Evolutionary conservation across 805 yeast genomes (phyloP).

Genomic region (Cyberlindnera mississippiensis): DNA sequence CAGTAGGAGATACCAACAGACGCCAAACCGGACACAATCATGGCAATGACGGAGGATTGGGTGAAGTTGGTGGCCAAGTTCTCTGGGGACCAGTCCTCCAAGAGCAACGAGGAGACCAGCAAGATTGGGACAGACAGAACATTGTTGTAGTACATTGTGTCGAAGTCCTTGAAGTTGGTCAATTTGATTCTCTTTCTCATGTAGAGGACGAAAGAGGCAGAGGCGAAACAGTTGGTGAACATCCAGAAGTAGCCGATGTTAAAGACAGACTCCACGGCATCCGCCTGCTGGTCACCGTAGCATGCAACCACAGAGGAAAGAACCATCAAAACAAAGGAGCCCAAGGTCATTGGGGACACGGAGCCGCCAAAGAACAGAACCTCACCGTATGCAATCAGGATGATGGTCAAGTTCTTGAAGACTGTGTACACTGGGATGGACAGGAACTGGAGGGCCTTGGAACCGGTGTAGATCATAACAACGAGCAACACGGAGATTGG

Average conservation of each 20-base stretch:
- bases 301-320: constrained; percentile 95
- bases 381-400: constrained; percentile 96
- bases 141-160: constrained; percentile 98
- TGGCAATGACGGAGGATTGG: constrained; percentile 65
- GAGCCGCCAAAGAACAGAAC: constrained; percentile 94
- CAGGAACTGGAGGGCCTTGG: constrained; percentile 89
- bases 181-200: constrained; percentile 98
- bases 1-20: constrained; percentile 98
- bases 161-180: constrained; percentile 94
- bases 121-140: constrained; percentile 89
- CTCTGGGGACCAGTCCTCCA: constrained; percentile 91
- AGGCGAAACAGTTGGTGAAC: constrained; percentile 89
- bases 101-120: constrained; percentile 63
- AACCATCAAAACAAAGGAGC: constrained; percentile 89
- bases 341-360: constrained; percentile 85
- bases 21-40: constrained; percentile 90
- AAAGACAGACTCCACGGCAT: constrained; percentile 33
- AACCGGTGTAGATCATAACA: constrained; percentile 91
- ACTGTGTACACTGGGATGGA: constrained; percentile 96
- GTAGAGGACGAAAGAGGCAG: constrained; percentile 88
- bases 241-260: constrained; percentile 94
- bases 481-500: constrained; percentile 90
- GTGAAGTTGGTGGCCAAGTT: constrained; percentile 75
- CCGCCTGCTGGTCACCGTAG: constrained; percentile 62
- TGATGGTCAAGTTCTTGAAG: constrained; percentile 95